These are phyloP conservation scores for Schizophyllum amplum DNA, from an alignment of 1,284 basidiomycete species.

Conservation along the genomic window DNA sequence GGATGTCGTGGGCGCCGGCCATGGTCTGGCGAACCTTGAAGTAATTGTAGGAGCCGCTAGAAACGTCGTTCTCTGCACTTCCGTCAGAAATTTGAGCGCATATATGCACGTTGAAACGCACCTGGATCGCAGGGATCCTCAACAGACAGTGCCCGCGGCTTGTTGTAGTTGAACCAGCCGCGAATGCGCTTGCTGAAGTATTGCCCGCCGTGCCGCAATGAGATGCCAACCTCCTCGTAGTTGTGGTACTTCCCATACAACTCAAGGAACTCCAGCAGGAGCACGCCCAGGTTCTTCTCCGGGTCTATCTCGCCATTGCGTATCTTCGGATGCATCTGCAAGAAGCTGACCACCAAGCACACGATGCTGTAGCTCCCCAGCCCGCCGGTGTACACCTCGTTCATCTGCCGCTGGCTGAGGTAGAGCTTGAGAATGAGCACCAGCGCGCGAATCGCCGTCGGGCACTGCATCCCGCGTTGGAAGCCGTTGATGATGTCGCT, in stretches of 20 bases:
- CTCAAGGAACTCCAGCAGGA: constrained; percentile 96
- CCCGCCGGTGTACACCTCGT: constrained; percentile 95
- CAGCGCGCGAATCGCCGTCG: constrained; percentile 64
- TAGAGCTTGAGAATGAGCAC: constrained; percentile 89
- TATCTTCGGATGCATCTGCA: constrained; percentile 97
- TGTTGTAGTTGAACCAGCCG: constrained; percentile 68
- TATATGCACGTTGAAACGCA: too few relatives aligned
- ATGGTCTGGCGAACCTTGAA: constrained; percentile 76
- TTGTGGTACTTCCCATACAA: constrained; percentile 92
- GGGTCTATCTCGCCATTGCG: constrained; percentile 84
- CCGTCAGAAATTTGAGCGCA: constrained; percentile 3
- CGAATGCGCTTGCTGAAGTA: constrained; percentile 77
- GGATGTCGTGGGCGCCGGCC: constrained; percentile 80
- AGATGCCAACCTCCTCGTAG: constrained; percentile 87
- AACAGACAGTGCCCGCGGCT: constrained; percentile 68
- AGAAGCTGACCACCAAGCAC: constrained; percentile 86
- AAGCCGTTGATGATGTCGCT: constrained; percentile 81
- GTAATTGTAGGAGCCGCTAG: constrained; percentile 82
- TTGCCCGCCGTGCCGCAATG: constrained; percentile 73
- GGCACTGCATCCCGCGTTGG: constrained; percentile 55
- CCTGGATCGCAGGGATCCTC: constrained; percentile 93
- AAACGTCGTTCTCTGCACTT: constrained; percentile 82
- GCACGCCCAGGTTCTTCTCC: constrained; percentile 80
- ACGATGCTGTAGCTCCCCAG: constrained; percentile 94
- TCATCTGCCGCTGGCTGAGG: constrained; percentile 86